Conservation (phyloP, 2,329 filamentous ascomycete species). For the Botrytis porri region DNA sequence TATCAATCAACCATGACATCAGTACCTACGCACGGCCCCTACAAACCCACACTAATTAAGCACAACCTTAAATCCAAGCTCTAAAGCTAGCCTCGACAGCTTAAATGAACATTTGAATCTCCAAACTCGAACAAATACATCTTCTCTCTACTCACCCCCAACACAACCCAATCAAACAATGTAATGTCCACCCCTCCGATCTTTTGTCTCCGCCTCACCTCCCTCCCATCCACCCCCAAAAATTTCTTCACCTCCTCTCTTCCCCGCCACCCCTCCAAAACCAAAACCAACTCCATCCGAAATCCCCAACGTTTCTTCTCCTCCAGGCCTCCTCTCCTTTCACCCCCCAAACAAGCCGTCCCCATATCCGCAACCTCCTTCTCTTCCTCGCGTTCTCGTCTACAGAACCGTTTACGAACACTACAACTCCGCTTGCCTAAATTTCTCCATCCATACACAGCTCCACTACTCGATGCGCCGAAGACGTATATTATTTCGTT, state of each 20-base stretch:
- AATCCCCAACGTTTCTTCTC: constrained; percentile 5
- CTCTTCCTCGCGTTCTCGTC: background rate
- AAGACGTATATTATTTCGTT: constrained; percentile 82
- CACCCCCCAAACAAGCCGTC: background rate
- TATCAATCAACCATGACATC: background rate
- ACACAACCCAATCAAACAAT: background rate
- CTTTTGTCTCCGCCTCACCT: background rate
- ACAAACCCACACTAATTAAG: background rate
- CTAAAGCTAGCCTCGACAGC: background rate
- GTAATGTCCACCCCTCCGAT: background rate
- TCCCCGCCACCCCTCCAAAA: background rate
- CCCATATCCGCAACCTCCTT: background rate
- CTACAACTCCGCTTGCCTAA: constrained; percentile 45
- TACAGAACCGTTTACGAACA: background rate
- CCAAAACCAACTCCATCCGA: too few relatives aligned
- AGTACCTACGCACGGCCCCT: background rate
- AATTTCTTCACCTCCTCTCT: constrained; percentile 1
- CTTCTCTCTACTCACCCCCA: background rate
- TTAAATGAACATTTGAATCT: background rate
- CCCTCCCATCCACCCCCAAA: background rate
- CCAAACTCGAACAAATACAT: background rate
- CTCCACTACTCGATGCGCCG: constrained; percentile 70
- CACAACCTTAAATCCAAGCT: background rate
- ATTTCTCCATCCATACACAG: constrained; percentile 67
- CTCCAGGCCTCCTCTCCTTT: background rate